Conservation (phyloP, 257 asterid species). For the Solanum boliviense region DNA sequence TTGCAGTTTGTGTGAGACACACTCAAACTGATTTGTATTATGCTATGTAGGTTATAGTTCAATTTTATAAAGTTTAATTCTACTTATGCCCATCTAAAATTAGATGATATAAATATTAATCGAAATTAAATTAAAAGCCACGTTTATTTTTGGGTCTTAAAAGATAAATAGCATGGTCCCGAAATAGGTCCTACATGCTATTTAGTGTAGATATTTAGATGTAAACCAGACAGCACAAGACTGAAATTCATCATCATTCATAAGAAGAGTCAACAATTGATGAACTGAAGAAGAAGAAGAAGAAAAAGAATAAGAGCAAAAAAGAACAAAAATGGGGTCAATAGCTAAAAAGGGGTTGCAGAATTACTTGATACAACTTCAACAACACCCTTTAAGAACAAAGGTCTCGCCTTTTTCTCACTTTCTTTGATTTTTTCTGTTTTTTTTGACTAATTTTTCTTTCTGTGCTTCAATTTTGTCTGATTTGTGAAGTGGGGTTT, state of each 20-base stretch:
- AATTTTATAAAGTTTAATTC: too few species aligned
- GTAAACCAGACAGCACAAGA: not conserved
- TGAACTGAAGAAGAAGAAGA: not conserved
- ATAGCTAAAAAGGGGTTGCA: conserved; percentile 62
- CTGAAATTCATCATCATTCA: not conserved
- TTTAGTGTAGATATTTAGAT: not conserved
- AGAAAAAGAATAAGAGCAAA: not conserved
- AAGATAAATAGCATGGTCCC: not conserved
- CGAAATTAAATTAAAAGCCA: too few species aligned
- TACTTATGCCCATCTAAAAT: too few species aligned
- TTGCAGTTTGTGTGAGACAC: too few species aligned
- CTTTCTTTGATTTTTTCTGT: not conserved
- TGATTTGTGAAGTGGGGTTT: not conserved
- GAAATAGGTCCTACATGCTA: not conserved
- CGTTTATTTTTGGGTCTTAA: too few species aligned
- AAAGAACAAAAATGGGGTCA: conserved; percentile 43
- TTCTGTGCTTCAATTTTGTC: not conserved
- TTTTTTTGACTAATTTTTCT: not conserved
- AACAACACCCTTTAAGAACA: conserved; percentile 76
- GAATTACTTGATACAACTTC: conserved; percentile 67
- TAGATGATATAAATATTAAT: too few species aligned
- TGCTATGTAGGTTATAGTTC: too few species aligned
- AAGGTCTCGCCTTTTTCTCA: conserved; percentile 32
- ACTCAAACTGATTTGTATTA: too few species aligned
- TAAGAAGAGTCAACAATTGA: not conserved